A percentile compares a stretch with the other conserved stretches of the same genome.
Conservation (phyloP, 805 yeast species). For the Metschnikowia santaceciliae region DNA sequence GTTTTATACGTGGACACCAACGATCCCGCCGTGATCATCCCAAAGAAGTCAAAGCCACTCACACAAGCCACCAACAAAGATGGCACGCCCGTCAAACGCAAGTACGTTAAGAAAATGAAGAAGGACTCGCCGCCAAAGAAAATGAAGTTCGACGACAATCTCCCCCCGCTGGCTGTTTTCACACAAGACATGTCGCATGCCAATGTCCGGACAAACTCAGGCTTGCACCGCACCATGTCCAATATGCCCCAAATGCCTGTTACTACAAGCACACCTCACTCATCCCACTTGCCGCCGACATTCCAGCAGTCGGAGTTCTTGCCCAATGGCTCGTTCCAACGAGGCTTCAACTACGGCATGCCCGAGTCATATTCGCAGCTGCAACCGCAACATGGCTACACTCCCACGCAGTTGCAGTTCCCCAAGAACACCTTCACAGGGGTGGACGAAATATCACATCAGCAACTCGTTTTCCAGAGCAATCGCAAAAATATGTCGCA, state of each 20-base stretch:
- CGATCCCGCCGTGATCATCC: slow-evolving; percentile 35
- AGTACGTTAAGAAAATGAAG: slow-evolving; percentile 46
- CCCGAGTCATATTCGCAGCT: neutral
- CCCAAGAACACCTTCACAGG: neutral
- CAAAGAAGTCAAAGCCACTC: slow-evolving; percentile 29
- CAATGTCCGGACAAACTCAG: slow-evolving; percentile 3
- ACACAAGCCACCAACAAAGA: slow-evolving; percentile 26
- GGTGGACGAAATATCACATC: slow-evolving; percentile 12
- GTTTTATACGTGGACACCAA: slow-evolving; percentile 36
- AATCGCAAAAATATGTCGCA: slow-evolving; percentile 23
- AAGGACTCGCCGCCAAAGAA: slow-evolving; percentile 51
- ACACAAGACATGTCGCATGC: slow-evolving; percentile 16
- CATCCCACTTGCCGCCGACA: slow-evolving; percentile 19
- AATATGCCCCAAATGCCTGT: slow-evolving; percentile 6
- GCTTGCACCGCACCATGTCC: slow-evolving; percentile 2
- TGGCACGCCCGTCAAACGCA: slow-evolving; percentile 40
- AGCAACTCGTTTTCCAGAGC: slow-evolving; percentile 14
- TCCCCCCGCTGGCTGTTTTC: slow-evolving; percentile 19
- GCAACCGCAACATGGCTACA: neutral
- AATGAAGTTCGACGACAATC: slow-evolving; percentile 24
- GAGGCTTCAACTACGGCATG: neutral
- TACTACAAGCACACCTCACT: slow-evolving; percentile 4
- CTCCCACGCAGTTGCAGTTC: neutral
- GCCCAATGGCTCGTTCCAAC: slow-evolving; percentile 2
- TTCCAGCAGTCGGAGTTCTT: slow-evolving; percentile 23